A percentile compares a stretch with the other conserved stretches of the same genome.
Evolutionary conservation across 2,329 filamentous ascomycete species (phyloP).

Genomic region (Fusarium temperatum): DNA sequence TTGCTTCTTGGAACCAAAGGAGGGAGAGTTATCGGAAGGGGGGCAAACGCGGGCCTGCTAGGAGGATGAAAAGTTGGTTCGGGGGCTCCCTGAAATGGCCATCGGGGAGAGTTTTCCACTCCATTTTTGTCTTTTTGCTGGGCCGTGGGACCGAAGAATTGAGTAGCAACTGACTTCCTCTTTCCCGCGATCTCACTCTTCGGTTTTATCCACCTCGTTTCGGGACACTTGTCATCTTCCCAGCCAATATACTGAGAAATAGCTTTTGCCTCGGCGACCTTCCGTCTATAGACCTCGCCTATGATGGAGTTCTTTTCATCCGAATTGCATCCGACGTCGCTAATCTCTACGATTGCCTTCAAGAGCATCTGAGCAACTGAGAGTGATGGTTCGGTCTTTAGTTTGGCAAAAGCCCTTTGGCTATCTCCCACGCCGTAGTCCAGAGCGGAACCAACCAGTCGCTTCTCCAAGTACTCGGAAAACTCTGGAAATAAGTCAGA

Average conservation of each 20-base stretch:
- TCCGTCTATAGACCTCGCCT: neutral
- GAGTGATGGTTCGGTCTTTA: neutral
- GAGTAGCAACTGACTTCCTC: neutral
- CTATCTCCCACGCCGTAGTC: neutral
- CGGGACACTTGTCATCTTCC: neutral
- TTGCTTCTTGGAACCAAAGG: neutral
- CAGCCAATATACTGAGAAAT: neutral
- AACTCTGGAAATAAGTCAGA: neutral
- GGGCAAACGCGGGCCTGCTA: neutral
- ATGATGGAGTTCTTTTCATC: no score
- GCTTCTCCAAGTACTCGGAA: neutral
- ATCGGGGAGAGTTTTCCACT: neutral
- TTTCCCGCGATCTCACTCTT: no score
- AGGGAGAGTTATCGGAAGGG: neutral
- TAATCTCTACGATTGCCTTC: neutral
- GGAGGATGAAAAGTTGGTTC: neutral
- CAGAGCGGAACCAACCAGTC: neutral
- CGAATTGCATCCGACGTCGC: neutral
- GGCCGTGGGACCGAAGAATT: neutral
- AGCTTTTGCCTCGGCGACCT: neutral
- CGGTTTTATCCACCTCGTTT: neutral
- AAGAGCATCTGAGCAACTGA: neutral
- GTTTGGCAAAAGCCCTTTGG: neutral
- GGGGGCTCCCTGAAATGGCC: neutral
- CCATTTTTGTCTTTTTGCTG: neutral